Percentiles rank a stretch among this genome's conserved stretches.
Evolutionary conservation across 805 yeast genomes (phyloP).

Genomic region (Lipomyces spencermartinsiae): DNA sequence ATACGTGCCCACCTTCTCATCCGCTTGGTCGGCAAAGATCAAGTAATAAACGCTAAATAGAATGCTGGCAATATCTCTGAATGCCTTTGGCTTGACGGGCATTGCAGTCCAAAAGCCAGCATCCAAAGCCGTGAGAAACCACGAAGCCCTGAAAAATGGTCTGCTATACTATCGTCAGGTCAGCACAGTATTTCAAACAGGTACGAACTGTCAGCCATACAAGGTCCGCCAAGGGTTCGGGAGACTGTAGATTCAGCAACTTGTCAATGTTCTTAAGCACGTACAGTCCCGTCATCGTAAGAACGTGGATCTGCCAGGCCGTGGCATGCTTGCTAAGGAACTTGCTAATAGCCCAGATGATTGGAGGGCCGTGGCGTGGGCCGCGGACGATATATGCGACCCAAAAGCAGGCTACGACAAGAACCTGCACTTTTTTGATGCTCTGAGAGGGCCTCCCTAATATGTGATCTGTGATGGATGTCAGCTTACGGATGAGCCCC

Average conservation of each 20-base stretch:
- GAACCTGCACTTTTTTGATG: constrained; percentile 41
- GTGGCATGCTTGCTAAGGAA: constrained; percentile 37
- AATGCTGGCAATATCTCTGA: constrained; percentile 41
- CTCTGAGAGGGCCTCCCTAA: constrained; percentile 43
- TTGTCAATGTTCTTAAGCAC: constrained; percentile 44
- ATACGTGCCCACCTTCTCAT: constrained; percentile 37
- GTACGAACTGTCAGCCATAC: constrained; percentile 9
- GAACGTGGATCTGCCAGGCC: constrained; percentile 44
- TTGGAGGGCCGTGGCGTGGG: constrained; percentile 43
- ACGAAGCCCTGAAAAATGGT: constrained; percentile 42
- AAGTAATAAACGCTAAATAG: constrained; percentile 42
- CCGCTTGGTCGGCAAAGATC: constrained; percentile 45
- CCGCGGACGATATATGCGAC: constrained; percentile 39
- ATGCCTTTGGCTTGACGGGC: constrained; percentile 37
- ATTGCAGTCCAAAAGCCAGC: constrained; percentile 47
- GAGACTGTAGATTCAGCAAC: constrained; percentile 41
- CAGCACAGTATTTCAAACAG: not conserved
- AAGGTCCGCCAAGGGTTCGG: constrained; percentile 41
- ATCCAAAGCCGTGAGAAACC: constrained; percentile 44
- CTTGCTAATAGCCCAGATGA: constrained; percentile 30
- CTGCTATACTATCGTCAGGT: constrained; percentile 36
- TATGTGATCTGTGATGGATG: constrained; percentile 35
- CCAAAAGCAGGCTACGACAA: constrained; percentile 41
- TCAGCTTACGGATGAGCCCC: not conserved
- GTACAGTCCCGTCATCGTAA: constrained; percentile 43